phyloP scores from a whole-genome alignment of 495 filamentous ascomycete genomes.

The Aspergillus incahuasiensis region DNA sequence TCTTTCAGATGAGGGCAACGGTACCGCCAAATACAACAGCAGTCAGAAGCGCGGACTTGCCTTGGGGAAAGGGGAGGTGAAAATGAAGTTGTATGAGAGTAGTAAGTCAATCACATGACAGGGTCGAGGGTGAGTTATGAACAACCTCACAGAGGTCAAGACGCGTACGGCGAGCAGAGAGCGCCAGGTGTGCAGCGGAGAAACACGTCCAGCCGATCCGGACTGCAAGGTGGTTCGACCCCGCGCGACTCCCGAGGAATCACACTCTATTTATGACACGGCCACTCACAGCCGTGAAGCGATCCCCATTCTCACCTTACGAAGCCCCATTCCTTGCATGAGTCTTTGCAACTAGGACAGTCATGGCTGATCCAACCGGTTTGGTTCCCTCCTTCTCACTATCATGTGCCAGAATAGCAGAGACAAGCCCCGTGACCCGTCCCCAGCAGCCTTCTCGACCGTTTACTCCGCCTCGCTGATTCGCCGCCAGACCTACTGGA shows the following conservation, averaged over 20 bases:
- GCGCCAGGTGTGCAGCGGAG: no score
- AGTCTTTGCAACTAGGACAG: slow-evolving; percentile 1
- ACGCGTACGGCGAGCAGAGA: no score
- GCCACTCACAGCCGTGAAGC: slow-evolving; percentile 2
- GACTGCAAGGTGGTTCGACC: no score
- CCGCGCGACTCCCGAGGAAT: not conserved
- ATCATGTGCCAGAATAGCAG: slow-evolving; percentile 34
- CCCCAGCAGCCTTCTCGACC: slow-evolving; percentile 26
- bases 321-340: slow-evolving; percentile 4
- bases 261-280: slow-evolving; percentile 3
- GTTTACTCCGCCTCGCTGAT: slow-evolving; percentile 20
- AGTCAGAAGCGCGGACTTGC: no score
- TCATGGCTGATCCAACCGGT: slow-evolving; percentile 13
- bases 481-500: slow-evolving; percentile 20
- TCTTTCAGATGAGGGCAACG: no score
- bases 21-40: no score
- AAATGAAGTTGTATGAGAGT: no score
- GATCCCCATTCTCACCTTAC: not conserved
- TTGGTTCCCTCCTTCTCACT: slow-evolving; percentile 20
- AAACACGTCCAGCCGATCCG: no score
- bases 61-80: no score
- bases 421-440: slow-evolving; percentile 48
- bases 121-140: no score
- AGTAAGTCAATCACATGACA: no score
- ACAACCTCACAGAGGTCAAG: no score